Evolutionary conservation across 2,329 filamentous ascomycete genomes (phyloP), one percentile per base, ranked within the genome.

Genomic region (Trichoderma polysporum): DNA sequence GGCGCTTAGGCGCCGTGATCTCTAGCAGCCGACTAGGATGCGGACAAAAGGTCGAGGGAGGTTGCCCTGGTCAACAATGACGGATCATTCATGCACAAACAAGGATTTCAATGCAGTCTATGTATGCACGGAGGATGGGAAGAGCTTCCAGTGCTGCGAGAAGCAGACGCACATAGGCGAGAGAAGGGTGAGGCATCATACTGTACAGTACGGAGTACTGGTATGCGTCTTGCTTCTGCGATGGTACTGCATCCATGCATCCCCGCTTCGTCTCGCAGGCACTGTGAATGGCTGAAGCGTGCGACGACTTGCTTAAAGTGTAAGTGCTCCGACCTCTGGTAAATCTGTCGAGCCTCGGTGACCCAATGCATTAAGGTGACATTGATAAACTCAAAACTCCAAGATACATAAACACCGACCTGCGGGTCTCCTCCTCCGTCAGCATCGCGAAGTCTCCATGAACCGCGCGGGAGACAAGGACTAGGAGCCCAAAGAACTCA

Each of bases 1-100:
- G 70, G 67, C 69, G 66, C 65, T 68, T 75, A 75, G 72, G 73
- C 73, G 73, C 73, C 71, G 71, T 71, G 70, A 72, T 69, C 70
- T 71, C 62, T 35, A 52, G 58, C 53, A 59, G 39, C 50, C 65
- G 65, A 68, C 50, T 25, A 53, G 59, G 59, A 52, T 57, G 52
- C 41, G 49, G 59, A 64, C 60, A 17, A 57, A 45, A 52, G 52
- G 35, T 60, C 35, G 45, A 52, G 19, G n/a, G 33, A 22, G 39
- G 19, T 33, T 13, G 47, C 45, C 64, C 60, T 59, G 22, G 52
- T 68, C 35, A 60, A 64, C 61, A 64, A 47, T 53, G 66, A 59
- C 61, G 53, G 53, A 53, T 31, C 45, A 53, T 25, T 52, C 33
- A 66, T 66, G 56, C 64, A 62, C 61, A 57, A 41, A 35, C 66